phyloP scores from a whole-genome alignment of 495 filamentous ascomycete genomes.

The Aspergillus ellipticus region DNA sequence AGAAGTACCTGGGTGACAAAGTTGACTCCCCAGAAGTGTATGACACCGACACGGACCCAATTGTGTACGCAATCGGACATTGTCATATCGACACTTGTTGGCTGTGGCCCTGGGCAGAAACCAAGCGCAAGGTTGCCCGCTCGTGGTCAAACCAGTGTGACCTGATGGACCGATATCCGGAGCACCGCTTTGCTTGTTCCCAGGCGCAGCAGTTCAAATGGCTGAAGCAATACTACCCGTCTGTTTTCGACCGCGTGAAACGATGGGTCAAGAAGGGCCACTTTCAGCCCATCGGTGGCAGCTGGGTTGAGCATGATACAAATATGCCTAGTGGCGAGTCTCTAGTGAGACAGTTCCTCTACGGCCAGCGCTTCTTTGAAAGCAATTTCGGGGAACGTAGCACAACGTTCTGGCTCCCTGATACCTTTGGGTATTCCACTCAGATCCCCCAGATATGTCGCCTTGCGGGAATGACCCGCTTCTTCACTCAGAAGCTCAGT shows the following conservation, averaged over 20 bases:
- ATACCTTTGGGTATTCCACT: slow-evolving; percentile 95
- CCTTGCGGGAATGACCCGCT: slow-evolving; percentile 87
- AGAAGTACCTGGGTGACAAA: slow-evolving; percentile 73
- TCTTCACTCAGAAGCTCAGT: slow-evolving; percentile 94
- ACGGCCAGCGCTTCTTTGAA: slow-evolving; percentile 91
- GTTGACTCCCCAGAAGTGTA: slow-evolving; percentile 86
- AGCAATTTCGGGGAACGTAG: slow-evolving; percentile 86
- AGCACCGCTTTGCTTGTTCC: slow-evolving; percentile 86
- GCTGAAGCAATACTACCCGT: slow-evolving; percentile 85
- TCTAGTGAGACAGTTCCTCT: slow-evolving; percentile 89
- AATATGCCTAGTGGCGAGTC: slow-evolving; percentile 96
- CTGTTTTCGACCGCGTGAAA: slow-evolving; percentile 85
- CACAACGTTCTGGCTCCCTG: slow-evolving; percentile 93
- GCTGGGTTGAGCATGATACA: slow-evolving; percentile 98
- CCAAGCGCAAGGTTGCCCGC: slow-evolving; percentile 91
- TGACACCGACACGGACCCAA: slow-evolving; percentile 61
- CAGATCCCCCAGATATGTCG: slow-evolving; percentile 92
- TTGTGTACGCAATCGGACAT: slow-evolving; percentile 87
- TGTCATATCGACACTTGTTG: slow-evolving; percentile 98
- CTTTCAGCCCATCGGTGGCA: slow-evolving; percentile 93
- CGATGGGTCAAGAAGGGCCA: slow-evolving; percentile 81
- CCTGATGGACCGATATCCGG: slow-evolving; percentile 89
- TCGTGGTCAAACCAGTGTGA: slow-evolving; percentile 97
- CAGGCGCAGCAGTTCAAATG: slow-evolving; percentile 98
- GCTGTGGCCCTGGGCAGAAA: slow-evolving; percentile 99